These are phyloP conservation scores for Aspergillus japonicus DNA, from an alignment of 2,329 filamentous ascomycete genomes.

Conservation along the genomic window DNA sequence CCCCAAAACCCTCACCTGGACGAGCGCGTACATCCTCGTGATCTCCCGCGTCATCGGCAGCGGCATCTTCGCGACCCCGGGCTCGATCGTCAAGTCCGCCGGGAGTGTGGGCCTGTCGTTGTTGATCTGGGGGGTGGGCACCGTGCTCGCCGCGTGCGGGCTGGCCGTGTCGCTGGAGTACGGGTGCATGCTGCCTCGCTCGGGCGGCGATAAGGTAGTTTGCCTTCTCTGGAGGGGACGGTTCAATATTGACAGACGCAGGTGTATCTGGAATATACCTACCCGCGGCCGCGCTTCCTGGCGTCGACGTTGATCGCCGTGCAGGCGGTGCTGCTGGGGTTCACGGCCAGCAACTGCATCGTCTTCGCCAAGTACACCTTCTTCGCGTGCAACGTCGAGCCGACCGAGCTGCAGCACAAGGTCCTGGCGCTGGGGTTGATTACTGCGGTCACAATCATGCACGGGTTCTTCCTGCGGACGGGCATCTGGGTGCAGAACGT, in stretches of 20 bases:
- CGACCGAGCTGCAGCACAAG: slow-evolving; percentile 55
- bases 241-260: slow-evolving; percentile 37
- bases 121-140: slow-evolving; percentile 62
- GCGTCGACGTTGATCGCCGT: slow-evolving; percentile 64
- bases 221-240: slow-evolving; percentile 36
- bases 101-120: slow-evolving; percentile 66
- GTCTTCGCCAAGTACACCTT: slow-evolving; percentile 66
- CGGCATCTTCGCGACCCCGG: slow-evolving; percentile 71
- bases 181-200: slow-evolving; percentile 68
- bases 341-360: slow-evolving; percentile 69
- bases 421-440: slow-evolving; percentile 58
- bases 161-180: slow-evolving; percentile 65
- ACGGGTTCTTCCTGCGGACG: slow-evolving; percentile 57
- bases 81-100: slow-evolving; percentile 63
- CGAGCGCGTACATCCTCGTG: slow-evolving; percentile 64
- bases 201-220: slow-evolving; percentile 64
- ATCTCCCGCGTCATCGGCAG: slow-evolving; percentile 68
- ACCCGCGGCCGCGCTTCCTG: slow-evolving; percentile 61
- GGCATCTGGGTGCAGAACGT: slow-evolving; percentile 62
- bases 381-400: slow-evolving; percentile 56
- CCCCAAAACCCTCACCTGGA: slow-evolving; percentile 59
- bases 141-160: slow-evolving; percentile 60
- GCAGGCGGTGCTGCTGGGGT: slow-evolving; percentile 63
- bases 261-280: slow-evolving; percentile 70
- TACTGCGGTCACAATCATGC: slow-evolving; percentile 57